A percentile compares a stretch with the other conserved stretches of the same genome.
phyloP scores from a whole-genome alignment of 169 alveolate genomes.

The Cystoisospora suis region DNA sequence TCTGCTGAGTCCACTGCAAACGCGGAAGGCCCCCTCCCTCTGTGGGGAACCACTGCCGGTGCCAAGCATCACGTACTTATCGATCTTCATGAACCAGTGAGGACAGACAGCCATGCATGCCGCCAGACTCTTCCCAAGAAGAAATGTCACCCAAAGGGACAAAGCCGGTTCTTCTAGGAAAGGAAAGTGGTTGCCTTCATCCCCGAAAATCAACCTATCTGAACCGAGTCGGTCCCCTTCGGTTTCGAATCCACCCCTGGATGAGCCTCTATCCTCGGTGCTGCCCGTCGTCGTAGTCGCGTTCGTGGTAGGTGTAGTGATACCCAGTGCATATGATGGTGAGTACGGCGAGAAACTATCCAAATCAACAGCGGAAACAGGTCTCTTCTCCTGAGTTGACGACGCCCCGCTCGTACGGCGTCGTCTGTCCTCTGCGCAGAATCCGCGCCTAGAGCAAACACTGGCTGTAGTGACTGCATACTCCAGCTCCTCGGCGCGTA shows the following conservation, averaged over 20 bases:
- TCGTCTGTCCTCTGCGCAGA: too few species aligned
- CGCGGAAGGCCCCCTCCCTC: too few species aligned
- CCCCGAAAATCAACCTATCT: constrained; percentile 18
- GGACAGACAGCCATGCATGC: constrained; percentile 66
- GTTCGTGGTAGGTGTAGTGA: not conserved
- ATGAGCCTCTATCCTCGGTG: not conserved
- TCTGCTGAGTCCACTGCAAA: too few species aligned
- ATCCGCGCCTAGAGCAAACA: too few species aligned
- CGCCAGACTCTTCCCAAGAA: constrained; percentile 50
- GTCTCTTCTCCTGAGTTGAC: too few species aligned
- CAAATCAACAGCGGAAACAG: not conserved
- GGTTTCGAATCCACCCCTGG: not conserved
- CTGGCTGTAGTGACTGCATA: too few species aligned
- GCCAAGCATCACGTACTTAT: constrained; percentile 1
- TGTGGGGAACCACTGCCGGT: too few species aligned
- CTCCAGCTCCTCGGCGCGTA: too few species aligned
- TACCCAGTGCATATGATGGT: not conserved
- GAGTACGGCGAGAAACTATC: constrained; percentile 10
- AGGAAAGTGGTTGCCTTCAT: constrained; percentile 53
- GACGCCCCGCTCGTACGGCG: too few species aligned
- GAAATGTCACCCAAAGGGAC: constrained; percentile 31
- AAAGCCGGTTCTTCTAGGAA: constrained; percentile 57
- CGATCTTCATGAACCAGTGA: constrained; percentile 67
- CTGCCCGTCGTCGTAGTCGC: not conserved
- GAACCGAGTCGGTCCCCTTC: not conserved